These are phyloP conservation scores for Penicillium occitanis DNA, from an alignment of 2,329 filamentous ascomycete genomes.

Conservation along the genomic window DNA sequence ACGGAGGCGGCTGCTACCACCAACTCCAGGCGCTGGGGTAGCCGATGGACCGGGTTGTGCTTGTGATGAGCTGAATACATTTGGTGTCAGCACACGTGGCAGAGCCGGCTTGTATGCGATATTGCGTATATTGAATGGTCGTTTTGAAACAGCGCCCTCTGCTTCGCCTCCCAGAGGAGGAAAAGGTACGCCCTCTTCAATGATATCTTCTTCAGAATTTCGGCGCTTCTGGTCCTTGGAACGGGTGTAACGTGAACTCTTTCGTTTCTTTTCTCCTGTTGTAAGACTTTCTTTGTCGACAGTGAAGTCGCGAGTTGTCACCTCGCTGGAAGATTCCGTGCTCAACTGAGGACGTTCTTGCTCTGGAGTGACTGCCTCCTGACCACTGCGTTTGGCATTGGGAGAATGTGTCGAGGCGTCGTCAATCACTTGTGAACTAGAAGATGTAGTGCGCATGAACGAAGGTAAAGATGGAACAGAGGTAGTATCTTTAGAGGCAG, in stretches of 20 bases:
- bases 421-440: constrained; percentile 30
- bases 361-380: constrained; percentile 54
- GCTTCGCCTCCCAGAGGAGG: constrained; percentile 3
- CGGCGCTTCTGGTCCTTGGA: constrained; percentile 29
- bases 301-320: constrained; percentile 50
- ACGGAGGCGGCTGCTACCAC: constrained; percentile 54
- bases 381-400: constrained; percentile 45
- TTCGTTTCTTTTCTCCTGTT: constrained; percentile 27
- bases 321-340: constrained; percentile 19
- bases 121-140: constrained; percentile 58
- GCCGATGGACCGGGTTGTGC: constrained; percentile 19
- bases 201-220: constrained; percentile 15
- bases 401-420: constrained; percentile 29
- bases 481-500: constrained; percentile 62
- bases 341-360: constrained; percentile 32
- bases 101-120: constrained; percentile 62
- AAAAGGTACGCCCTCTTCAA: constrained; percentile 11
- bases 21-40: constrained; percentile 26
- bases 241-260: constrained; percentile 27
- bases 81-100: constrained; percentile 67
- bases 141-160: constrained; percentile 30
- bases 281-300: constrained; percentile 21
- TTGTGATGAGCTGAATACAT: constrained; percentile 57
- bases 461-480: constrained; percentile 44
- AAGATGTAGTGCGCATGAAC: constrained; percentile 41